Evolutionary conservation across 176 grass and related monocot genomes (phyloP).

Genomic region (Sorghum bicolor): DNA sequence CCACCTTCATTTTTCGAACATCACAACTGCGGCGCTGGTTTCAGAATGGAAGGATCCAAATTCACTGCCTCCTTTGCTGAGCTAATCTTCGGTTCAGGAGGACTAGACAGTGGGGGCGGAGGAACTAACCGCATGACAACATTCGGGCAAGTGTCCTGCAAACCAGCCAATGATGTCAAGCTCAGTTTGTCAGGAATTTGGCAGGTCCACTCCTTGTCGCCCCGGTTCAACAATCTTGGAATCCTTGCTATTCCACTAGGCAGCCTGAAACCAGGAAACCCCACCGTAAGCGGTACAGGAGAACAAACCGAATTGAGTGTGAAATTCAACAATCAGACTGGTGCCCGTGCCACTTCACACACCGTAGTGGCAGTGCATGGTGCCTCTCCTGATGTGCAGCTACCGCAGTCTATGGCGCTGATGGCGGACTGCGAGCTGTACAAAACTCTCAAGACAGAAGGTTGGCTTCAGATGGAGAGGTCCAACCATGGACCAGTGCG

Average conservation of each 20-base stretch:
- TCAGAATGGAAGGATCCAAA: slow-evolving; percentile 47
- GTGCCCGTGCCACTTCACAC: background rate
- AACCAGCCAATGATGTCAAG: slow-evolving; percentile 45
- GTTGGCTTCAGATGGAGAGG: slow-evolving; percentile 70
- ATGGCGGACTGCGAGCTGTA: slow-evolving; percentile 62
- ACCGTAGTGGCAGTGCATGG: background rate
- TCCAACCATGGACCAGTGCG: slow-evolving; percentile 15
- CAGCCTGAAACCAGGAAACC: slow-evolving; percentile 10
- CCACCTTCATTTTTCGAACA: slow-evolving; percentile 47
- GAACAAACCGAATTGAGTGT: background rate
- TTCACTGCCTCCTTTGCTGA: slow-evolving; percentile 54
- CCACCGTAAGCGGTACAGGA: background rate
- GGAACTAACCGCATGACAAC: slow-evolving; percentile 37
- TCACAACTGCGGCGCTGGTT: slow-evolving; percentile 55
- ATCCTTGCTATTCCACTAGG: slow-evolving; percentile 34
- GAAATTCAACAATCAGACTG: background rate
- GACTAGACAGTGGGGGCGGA: background rate
- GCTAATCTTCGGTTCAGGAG: slow-evolving; percentile 44
- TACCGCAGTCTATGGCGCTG: background rate
- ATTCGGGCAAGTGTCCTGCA: slow-evolving; percentile 48
- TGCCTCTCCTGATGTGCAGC: too few relatives aligned
- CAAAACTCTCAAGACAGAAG: slow-evolving; percentile 49
- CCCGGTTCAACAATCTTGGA: slow-evolving; percentile 35
- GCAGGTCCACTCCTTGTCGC: slow-evolving; percentile 28
- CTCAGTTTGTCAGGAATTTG: slow-evolving; percentile 65